Evolutionary conservation across 495 filamentous ascomycete genomes (phyloP).

Genomic region (Pyrenopolyporus hunteri): DNA sequence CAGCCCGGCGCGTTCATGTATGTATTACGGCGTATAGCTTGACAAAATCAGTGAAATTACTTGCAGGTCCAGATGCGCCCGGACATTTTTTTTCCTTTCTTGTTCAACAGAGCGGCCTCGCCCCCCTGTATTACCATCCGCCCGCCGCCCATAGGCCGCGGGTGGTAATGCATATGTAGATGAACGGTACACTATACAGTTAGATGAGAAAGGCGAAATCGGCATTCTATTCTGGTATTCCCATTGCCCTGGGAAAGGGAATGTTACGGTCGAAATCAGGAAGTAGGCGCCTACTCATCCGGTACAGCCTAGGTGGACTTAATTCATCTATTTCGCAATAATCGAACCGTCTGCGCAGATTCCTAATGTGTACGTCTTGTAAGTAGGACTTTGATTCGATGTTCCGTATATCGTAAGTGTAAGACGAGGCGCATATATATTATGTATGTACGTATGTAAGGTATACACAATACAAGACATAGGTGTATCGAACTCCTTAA

Average conservation of each 20-base stretch:
- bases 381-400: too few species aligned
- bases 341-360: neutral
- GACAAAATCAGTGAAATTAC: slow-evolving; percentile 32
- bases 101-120: slow-evolving; percentile 31
- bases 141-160: neutral
- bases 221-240: slow-evolving; percentile 23
- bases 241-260: slow-evolving; percentile 26
- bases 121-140: slow-evolving; percentile 20
- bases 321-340: slow-evolving; percentile 8
- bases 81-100: slow-evolving; percentile 23
- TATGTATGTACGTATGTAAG: neutral
- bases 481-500: neutral
- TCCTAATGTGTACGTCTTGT: too few species aligned
- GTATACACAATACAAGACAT: neutral
- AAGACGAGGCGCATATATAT: neutral
- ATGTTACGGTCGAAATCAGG: slow-evolving; percentile 23
- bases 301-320: neutral
- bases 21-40: slow-evolving; percentile 20
- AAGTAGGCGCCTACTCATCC: slow-evolving; percentile 25
- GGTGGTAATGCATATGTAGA: slow-evolving; percentile 28
- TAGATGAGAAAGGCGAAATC: slow-evolving; percentile 30
- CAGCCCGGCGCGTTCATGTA: slow-evolving; percentile 36
- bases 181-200: too few species aligned
- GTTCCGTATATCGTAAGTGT: too few species aligned
- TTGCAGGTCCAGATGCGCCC: slow-evolving; percentile 41